phyloP scores from a whole-genome alignment of 1,284 basidiomycete genomes.

The Ustilago lituana region DNA sequence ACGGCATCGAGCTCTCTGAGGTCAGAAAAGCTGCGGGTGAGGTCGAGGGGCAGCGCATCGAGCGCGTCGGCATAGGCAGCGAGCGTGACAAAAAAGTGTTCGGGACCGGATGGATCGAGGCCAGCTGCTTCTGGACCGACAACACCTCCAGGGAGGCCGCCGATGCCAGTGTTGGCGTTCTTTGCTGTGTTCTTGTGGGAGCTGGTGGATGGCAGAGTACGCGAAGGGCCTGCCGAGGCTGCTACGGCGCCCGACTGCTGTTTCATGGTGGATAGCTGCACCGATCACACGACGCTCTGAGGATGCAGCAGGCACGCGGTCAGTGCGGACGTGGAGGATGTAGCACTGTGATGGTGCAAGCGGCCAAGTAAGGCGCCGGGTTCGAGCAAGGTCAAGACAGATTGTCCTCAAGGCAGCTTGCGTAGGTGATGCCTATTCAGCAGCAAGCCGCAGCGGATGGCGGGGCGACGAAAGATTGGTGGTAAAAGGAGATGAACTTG shows the following conservation, averaged over 20 bases:
- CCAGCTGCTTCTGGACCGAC: conserved; percentile 46
- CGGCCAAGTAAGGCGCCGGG: no score
- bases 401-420: no score
- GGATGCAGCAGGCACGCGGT: no score
- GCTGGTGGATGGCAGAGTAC: conserved; percentile 14
- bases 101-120: conserved; percentile 41
- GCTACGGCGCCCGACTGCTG: conserved; percentile 20
- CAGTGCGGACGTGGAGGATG: no score
- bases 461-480: no score
- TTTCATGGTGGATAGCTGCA: conserved; percentile 10
- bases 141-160: conserved; percentile 39
- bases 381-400: no score
- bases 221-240: conserved; percentile 27
- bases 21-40: conserved; percentile 93
- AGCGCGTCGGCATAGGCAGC: conserved; percentile 76
- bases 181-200: conserved; percentile 13
- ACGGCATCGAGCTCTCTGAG: conserved; percentile 98
- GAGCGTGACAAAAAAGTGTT: conserved; percentile 60
- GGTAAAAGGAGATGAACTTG: neutral
- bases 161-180: conserved; percentile 20
- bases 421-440: neutral
- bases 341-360: no score
- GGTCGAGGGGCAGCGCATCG: conserved; percentile 90
- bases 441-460: neutral
- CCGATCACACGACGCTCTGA: no score